Conservation (phyloP, 192 early-diverging fungal genomes). For the Backusella liffmaniae region DNA sequence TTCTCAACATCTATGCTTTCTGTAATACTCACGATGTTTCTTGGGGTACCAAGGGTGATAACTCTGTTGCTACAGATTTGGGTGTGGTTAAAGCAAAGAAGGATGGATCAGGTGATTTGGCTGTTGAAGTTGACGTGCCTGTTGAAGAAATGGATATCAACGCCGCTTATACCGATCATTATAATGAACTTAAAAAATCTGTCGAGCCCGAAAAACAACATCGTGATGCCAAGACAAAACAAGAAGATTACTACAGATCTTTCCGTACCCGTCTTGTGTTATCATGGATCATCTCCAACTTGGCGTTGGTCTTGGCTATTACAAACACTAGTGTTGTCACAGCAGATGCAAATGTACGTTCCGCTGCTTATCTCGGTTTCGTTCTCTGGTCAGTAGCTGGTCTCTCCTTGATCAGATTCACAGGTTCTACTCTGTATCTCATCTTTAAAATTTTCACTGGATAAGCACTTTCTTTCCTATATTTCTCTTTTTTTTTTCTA, state of each 20-base stretch:
- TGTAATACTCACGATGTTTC: slow-evolving; percentile 54
- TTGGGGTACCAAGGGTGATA: slow-evolving; percentile 97
- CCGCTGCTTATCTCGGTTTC: slow-evolving; percentile 55
- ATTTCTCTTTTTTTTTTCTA: not conserved
- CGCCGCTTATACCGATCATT: slow-evolving; percentile 73
- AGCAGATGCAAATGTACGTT: slow-evolving; percentile 33
- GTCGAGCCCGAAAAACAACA: slow-evolving; percentile 48
- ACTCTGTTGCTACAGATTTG: slow-evolving; percentile 62
- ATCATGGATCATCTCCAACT: slow-evolving; percentile 80
- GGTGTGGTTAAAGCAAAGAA: slow-evolving; percentile 76
- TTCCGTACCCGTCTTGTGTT: slow-evolving; percentile 80
- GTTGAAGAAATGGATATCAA: slow-evolving; percentile 80
- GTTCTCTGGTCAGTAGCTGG: slow-evolving; percentile 79
- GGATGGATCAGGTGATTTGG: slow-evolving; percentile 65
- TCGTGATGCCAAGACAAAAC: slow-evolving; percentile 69
- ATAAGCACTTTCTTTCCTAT: slow-evolving; percentile 3
- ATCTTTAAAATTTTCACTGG: slow-evolving; percentile 57
- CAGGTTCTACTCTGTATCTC: slow-evolving; percentile 66
- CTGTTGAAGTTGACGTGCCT: slow-evolving; percentile 75
- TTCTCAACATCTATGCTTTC: slow-evolving; percentile 69
- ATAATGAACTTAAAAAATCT: slow-evolving; percentile 50
- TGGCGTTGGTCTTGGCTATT: slow-evolving; percentile 61
- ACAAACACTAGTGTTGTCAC: slow-evolving; percentile 47
- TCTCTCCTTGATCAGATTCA: slow-evolving; percentile 65
- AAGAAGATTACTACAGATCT: slow-evolving; percentile 76